Evolutionary conservation across 192 early-diverging fungal species (phyloP).

Genomic region (Linnemannia elongata): DNA sequence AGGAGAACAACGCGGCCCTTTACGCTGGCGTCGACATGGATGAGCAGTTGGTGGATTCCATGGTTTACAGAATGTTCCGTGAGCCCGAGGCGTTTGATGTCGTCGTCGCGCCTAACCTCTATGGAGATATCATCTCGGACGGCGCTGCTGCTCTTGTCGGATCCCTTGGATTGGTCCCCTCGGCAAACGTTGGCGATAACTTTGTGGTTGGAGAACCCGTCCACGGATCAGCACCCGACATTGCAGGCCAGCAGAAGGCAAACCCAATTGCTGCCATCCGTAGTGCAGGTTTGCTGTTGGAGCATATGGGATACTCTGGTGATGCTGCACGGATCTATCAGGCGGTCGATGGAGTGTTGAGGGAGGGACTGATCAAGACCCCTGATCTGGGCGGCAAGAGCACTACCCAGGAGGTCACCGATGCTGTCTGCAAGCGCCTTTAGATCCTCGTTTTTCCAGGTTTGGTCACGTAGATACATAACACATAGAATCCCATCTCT

Average conservation of each 20-base stretch:
- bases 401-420: constrained; percentile 85
- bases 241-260: constrained; percentile 96
- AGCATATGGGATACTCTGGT: constrained; percentile 80
- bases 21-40: constrained; percentile 80
- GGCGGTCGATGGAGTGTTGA: constrained; percentile 88
- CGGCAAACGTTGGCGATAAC: constrained; percentile 95
- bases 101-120: constrained; percentile 96
- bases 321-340: constrained; percentile 86
- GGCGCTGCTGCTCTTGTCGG: constrained; percentile 97
- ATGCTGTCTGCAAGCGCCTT: constrained; percentile 82
- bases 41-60: constrained; percentile 98
- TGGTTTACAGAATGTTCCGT: constrained; percentile 99
- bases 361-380: constrained; percentile 73
- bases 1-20: constrained; percentile 73
- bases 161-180: constrained; percentile 94
- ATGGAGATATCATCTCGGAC: constrained; percentile 97
- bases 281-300: constrained; percentile 92
- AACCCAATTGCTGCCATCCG: constrained; percentile 98
- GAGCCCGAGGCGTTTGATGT: constrained; percentile 98
- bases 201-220: constrained; percentile 98
- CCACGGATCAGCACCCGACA: constrained; percentile 97
- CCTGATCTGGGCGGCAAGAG: constrained; percentile 92
- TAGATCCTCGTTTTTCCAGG: constrained; percentile 32
- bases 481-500: neutral
- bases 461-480: neutral